These are phyloP conservation scores for Coniferiporia sulphurascens DNA, from an alignment of 1,284 basidiomycete genomes.

Conservation along the genomic window DNA sequence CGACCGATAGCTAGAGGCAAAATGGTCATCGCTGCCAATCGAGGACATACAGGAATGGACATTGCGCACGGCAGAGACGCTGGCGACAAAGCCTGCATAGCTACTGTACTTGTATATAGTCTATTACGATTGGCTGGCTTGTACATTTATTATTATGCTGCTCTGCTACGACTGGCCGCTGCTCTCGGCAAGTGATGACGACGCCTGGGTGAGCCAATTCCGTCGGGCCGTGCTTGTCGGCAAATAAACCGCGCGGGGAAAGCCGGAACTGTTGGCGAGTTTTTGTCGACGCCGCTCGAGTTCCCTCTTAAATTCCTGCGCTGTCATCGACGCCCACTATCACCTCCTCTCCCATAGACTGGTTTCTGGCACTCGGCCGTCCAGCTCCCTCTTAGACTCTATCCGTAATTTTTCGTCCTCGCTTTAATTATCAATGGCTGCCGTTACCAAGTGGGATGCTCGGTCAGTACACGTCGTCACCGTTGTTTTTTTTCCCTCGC, in stretches of 20 bases:
- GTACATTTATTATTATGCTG: neutral
- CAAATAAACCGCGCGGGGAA: conserved; percentile 1
- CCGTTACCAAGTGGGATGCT: conserved; percentile 59
- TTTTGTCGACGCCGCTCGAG: neutral
- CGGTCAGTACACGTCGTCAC: conserved; percentile 38
- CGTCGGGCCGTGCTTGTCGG: neutral
- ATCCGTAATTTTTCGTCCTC: conserved; percentile 2
- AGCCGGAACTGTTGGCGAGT: conserved; percentile 3
- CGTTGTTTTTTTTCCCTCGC: conserved; percentile 2
- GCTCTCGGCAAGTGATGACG: neutral
- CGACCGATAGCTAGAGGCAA: conserved; percentile 40
- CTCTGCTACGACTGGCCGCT: neutral
- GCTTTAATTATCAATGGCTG: conserved; percentile 6
- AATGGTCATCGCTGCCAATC: conserved; percentile 52
- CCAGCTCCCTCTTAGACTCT: conserved; percentile 8
- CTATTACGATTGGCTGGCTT: neutral
- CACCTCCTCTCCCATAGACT: conserved; percentile 5
- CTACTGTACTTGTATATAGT: neutral
- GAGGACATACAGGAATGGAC: conserved; percentile 63
- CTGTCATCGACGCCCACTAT: conserved; percentile 5
- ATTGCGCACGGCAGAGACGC: conserved; percentile 46
- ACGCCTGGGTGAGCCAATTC: neutral
- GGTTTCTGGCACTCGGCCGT: conserved; percentile 8
- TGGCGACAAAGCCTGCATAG: conserved; percentile 13
- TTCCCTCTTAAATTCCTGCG: neutral